phyloP scores from a whole-genome alignment of 2,329 filamentous ascomycete genomes.

The Pseudogymnoascus verrucosus region DNA sequence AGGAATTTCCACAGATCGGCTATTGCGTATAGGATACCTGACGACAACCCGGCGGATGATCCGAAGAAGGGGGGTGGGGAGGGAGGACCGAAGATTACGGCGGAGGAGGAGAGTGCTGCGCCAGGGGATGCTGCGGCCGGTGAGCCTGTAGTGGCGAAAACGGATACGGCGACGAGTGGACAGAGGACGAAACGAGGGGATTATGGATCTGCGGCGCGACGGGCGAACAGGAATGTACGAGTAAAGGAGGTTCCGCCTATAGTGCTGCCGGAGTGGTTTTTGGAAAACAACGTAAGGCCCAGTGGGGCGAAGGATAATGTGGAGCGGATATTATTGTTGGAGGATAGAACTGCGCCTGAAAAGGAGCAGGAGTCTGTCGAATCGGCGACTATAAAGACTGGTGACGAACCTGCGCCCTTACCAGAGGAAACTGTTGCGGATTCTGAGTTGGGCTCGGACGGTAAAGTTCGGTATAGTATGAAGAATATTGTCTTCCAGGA shows the following conservation, averaged over 20 bases:
- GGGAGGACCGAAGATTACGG: constrained; percentile 19
- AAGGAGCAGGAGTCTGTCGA: neutral
- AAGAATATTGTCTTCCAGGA: neutral
- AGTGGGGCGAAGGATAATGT: constrained; percentile 6
- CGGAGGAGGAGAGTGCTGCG: constrained; percentile 13
- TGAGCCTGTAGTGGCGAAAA: constrained; percentile 5
- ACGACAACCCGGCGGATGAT: constrained; percentile 10
- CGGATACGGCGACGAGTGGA: constrained; percentile 11
- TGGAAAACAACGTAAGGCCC: constrained; percentile 40
- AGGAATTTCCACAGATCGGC: constrained; percentile 26
- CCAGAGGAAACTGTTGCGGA: neutral
- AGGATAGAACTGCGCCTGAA: neutral
- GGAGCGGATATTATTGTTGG: neutral
- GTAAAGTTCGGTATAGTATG: neutral
- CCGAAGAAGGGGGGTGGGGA: constrained; percentile 9
- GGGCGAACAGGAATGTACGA: constrained; percentile 18
- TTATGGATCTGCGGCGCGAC: constrained; percentile 16
- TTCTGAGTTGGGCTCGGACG: neutral
- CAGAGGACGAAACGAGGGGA: constrained; percentile 15
- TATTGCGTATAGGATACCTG: constrained; percentile 19
- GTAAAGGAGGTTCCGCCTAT: constrained; percentile 39
- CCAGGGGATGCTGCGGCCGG: too few species aligned
- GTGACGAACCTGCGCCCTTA: neutral
- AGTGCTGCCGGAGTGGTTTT: constrained; percentile 49
- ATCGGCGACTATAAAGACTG: neutral